Evolutionary conservation across 148 eudicot genomes (phyloP), one percentile per base, ranked within the genome.

Genomic region (Rhododendron griersonianum): DNA sequence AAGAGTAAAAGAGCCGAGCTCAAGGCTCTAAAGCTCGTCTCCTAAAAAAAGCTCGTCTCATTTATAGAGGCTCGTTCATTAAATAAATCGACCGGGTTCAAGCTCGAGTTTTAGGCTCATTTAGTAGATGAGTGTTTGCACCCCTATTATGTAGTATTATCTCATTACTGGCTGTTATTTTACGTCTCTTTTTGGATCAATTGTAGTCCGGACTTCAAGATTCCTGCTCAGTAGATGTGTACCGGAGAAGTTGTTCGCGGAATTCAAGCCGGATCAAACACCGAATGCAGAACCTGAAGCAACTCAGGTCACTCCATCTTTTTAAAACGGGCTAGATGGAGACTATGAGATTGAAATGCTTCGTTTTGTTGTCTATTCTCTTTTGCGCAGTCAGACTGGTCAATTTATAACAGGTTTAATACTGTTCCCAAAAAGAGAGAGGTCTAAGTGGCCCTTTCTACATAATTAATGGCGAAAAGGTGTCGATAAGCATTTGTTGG

Each of bases 121-220:
- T 11, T 51, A 51, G 3, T 51, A 51, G 14, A 51, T 2, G 55
- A 55, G 2, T 55, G 61, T 55, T 55, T 55, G 61, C 21, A 15
- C 61, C 65, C 65, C n/a, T 59, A 59, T 19, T 59, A 19, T 63
- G 21, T 83, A 10, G 47, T 83, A 41, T 57, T 19, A 61, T 39
- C 5, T 83, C 41, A 37, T 80, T n/a, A 80, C 41, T 61, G 28
- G 83, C 28, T 61, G 45, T 35, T 59, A 15, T 59, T 59, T 25
- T 21, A 13, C 4, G 5, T 48, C 16, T 73, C 45, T 2, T 14
- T 39, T 75, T 71, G 55, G 65, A 1, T 73, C 18, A 63, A 80
- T 81, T 78, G 25, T 81, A 88, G 91, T 82, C 74, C 69, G 78
- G 57, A 9, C 85, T 51, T 89, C 89, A 37, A 87, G 73, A 83